Conservation (phyloP, 805 yeast genomes). For the Lipomyces starkeyi region DNA sequence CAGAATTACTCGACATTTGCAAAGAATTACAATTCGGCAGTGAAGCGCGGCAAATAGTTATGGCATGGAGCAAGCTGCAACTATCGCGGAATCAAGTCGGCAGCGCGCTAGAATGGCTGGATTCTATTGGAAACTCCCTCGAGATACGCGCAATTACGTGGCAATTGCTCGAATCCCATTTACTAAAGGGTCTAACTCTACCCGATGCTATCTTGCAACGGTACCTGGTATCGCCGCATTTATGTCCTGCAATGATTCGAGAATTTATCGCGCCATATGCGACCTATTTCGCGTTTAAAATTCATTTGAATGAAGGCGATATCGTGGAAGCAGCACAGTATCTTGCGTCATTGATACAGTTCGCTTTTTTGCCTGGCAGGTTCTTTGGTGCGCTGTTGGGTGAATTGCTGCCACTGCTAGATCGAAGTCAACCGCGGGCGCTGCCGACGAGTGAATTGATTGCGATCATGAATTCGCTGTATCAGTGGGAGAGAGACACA, state of each 20-base stretch:
- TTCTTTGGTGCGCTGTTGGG: conserved; percentile 24
- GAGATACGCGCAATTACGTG: conserved; percentile 40
- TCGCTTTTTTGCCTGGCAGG: conserved; percentile 41
- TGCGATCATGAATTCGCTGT: conserved; percentile 36
- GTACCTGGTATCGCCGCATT: conserved; percentile 27
- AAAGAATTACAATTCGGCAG: conserved; percentile 27
- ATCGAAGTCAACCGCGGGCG: conserved; percentile 25
- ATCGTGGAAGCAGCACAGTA: conserved; percentile 35
- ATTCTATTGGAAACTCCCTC: conserved; percentile 32
- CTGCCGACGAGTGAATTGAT: conserved; percentile 34
- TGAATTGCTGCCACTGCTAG: conserved; percentile 22
- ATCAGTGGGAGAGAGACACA: conserved; percentile 37
- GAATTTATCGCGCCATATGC: conserved; percentile 47
- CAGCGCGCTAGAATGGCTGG: conserved; percentile 42
- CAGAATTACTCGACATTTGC: conserved; percentile 24
- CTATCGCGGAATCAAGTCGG: conserved; percentile 23
- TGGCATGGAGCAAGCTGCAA: conserved; percentile 34
- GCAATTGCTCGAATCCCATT: conserved; percentile 41
- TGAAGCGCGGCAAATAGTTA: conserved; percentile 19
- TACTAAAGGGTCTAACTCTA: conserved; percentile 31
- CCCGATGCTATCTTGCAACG: conserved; percentile 29
- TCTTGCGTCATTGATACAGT: conserved; percentile 41
- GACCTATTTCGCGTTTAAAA: conserved; percentile 38
- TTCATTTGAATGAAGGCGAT: conserved; percentile 16
- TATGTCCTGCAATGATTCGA: conserved; percentile 35